These are phyloP conservation scores for Prosopis cineraria DNA, from an alignment of 306 rosid genomes.

Conservation along the genomic window DNA sequence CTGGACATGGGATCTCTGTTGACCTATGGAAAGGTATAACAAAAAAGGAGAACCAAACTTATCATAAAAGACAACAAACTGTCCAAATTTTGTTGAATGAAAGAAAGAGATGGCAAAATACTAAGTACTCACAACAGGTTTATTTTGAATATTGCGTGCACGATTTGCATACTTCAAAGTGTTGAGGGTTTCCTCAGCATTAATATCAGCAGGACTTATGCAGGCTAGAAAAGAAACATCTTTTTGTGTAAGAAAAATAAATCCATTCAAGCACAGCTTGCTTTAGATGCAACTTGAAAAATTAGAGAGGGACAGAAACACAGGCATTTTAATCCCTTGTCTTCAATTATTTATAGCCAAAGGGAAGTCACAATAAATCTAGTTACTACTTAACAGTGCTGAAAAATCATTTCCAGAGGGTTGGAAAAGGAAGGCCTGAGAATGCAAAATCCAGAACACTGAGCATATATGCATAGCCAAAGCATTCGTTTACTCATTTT, in stretches of 20 bases:
- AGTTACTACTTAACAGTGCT: background rate
- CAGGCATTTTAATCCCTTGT: slow-evolving; percentile 1
- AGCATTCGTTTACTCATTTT: slow-evolving; percentile 15
- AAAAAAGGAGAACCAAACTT: slow-evolving; percentile 27
- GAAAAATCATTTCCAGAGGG: slow-evolving; percentile 24
- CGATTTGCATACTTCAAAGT: slow-evolving; percentile 99
- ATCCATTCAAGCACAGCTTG: slow-evolving; percentile 18
- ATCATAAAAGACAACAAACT: slow-evolving; percentile 31
- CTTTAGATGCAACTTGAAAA: slow-evolving; percentile 29
- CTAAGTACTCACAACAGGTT: slow-evolving; percentile 85
- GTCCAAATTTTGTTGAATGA: slow-evolving; percentile 23
- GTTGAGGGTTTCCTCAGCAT: slow-evolving; percentile 99
- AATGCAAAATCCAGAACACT: slow-evolving; percentile 13
- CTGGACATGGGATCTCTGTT: slow-evolving; percentile 98
- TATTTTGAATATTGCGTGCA: slow-evolving; percentile 96
- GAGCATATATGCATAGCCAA: slow-evolving; percentile 10
- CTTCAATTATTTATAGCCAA: slow-evolving; percentile 27
- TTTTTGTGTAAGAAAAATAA: slow-evolving; percentile 37
- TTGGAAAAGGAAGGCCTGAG: slow-evolving; percentile 6
- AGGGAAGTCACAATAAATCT: slow-evolving; percentile 19
- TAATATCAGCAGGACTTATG: slow-evolving; percentile 99
- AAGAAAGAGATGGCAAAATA: background rate
- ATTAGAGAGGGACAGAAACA: slow-evolving; percentile 20
- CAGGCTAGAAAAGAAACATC: slow-evolving; percentile 68
- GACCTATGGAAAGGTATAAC: slow-evolving; percentile 51